A percentile compares a stretch with the other conserved stretches of the same genome.
Conservation (phyloP, 805 yeast genomes). For the Candida oleophila region DNA sequence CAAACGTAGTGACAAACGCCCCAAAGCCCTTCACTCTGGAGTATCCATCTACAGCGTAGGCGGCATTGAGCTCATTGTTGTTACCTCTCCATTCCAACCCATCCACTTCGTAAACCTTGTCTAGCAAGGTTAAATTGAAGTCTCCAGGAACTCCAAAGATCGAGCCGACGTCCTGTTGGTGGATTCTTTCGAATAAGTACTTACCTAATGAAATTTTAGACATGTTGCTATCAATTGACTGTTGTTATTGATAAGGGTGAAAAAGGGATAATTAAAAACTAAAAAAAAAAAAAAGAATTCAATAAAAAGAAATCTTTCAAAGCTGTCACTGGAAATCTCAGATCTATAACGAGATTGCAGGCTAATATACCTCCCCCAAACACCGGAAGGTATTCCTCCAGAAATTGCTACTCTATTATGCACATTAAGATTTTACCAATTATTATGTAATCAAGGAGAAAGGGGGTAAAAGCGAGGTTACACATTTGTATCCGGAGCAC, state of each 20-base stretch:
- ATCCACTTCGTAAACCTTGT: conserved; percentile 30
- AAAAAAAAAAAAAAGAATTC: no score
- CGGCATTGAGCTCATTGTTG: conserved; percentile 33
- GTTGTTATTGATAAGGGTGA: no score
- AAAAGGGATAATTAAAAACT: background rate
- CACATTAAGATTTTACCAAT: background rate
- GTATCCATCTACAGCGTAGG: conserved; percentile 27
- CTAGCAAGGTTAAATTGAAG: conserved; percentile 32
- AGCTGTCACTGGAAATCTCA: no score
- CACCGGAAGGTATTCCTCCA: background rate
- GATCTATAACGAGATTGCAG: no score
- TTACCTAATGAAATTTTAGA: conserved; percentile 27
- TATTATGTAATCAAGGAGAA: background rate
- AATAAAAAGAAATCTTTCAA: no score
- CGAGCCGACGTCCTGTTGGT: conserved; percentile 25
- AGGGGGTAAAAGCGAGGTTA: no score
- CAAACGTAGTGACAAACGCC: conserved; percentile 31
- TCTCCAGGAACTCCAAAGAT: conserved; percentile 37
- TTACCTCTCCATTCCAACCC: conserved; percentile 38
- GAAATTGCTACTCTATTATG: background rate
- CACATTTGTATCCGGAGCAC: background rate
- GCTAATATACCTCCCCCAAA: no score
- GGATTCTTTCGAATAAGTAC: conserved; percentile 32
- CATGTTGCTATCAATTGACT: background rate
- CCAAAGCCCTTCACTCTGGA: conserved; percentile 27